phyloP scores from a whole-genome alignment of 106 monocot species.

The Acorus calamus region DNA sequence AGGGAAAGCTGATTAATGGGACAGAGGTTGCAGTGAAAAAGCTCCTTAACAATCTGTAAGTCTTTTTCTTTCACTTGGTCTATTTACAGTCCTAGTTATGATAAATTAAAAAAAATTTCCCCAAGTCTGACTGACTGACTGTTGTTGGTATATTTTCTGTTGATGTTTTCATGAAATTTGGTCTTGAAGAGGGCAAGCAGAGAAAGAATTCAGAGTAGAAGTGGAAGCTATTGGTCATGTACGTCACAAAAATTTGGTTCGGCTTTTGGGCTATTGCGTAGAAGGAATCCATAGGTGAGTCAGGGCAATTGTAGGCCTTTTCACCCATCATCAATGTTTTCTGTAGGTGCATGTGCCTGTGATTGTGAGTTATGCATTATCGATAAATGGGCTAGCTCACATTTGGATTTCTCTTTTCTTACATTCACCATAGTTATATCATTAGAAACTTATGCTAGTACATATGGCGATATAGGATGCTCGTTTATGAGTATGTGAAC shows the following conservation, averaged over 20 bases:
- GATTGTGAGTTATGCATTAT: too few species aligned
- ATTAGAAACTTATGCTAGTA: too few species aligned
- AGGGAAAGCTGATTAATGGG: slow-evolving; percentile 56
- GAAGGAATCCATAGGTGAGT: slow-evolving; percentile 72
- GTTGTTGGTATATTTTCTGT: background rate
- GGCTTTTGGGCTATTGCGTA: slow-evolving; percentile 74
- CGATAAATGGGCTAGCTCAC: too few species aligned
- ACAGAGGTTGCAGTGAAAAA: slow-evolving; percentile 63
- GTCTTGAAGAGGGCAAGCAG: slow-evolving; percentile 67
- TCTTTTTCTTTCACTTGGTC: background rate
- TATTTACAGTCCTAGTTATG: background rate
- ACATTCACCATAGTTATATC: too few species aligned
- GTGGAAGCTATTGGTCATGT: slow-evolving; percentile 89
- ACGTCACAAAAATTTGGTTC: slow-evolving; percentile 76
- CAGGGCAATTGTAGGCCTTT: background rate
- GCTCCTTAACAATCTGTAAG: slow-evolving; percentile 78
- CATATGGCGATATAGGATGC: background rate
- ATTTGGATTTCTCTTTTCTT: too few species aligned
- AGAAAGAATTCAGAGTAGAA: slow-evolving; percentile 87
- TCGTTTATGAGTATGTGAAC: too few species aligned
- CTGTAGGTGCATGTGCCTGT: background rate
- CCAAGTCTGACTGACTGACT: background rate
- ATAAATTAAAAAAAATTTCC: too few species aligned
- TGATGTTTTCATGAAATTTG: background rate
- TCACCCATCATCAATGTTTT: background rate